Base-by-base conservation (phyloP, 2,329 filamentous ascomycete species). In the Colletotrichum australisinense region DNA sequence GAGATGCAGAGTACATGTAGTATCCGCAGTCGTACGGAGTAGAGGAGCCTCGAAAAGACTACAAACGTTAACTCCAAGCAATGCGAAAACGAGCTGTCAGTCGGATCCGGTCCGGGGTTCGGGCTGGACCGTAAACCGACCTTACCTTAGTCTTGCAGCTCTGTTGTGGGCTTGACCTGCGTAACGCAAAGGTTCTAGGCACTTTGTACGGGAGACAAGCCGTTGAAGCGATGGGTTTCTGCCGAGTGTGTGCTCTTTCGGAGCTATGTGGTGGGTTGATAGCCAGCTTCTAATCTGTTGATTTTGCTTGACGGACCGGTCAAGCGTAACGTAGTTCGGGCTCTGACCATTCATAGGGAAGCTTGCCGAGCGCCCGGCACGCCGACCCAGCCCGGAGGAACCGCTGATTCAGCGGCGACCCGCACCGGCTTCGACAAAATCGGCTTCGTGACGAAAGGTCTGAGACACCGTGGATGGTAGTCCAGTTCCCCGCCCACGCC, bases 391-490 rank as follows among this genome's bases (percentile, higher is more conserved):
- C 53, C 67, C 53, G 60, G 67, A 58, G 16, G 19, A 59, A 8
- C 60, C 67, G 67, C 67, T 69, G 62, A 69, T 52, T 69, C 62
- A 69, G 67, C 67, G 67, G 67, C 22, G 11, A 24, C 0, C 14
- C 38, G 67, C 52, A 19, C 28, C 26, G 19, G 8, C 6, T 4
- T 52, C 14, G 12, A 59, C 9, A 5, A 19, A 32, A 24, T 57
- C 52, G 59, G 67, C 26, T 24, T 64, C 59, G 22, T 64, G 59
- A 49, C 35, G 5, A 26, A 19, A 63, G 14, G 11, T 49, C 67
- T 64, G 49, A 69, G 67, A 64, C 59, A 57, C 30, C n/a, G 26
- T 2, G 52, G 62, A 63, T 14, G 14, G 26, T 35, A 19, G 19
- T 11, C 67, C 49, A n/a, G 6, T 26, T 57, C 26, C 16, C 38